These are phyloP conservation scores for Escallonia herrerae DNA, from an alignment of 129 eudicot species.

Conservation along the genomic window DNA sequence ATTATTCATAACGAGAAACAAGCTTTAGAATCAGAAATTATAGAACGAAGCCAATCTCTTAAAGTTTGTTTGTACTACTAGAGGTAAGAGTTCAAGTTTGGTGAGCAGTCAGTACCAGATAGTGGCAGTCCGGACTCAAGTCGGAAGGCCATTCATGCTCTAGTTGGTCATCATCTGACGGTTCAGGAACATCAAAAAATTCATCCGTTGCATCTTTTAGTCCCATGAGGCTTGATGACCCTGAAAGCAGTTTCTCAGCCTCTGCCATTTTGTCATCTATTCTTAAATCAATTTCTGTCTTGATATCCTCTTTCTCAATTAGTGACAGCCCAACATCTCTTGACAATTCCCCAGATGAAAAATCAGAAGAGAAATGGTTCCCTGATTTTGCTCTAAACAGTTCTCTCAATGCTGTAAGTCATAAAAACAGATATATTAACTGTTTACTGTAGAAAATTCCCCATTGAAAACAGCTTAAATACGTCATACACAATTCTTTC, in stretches of 20 bases:
- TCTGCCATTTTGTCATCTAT: slow-evolving; percentile 22
- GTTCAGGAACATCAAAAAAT: slow-evolving; percentile 78
- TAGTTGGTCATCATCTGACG: slow-evolving; percentile 26
- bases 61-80: neutral
- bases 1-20: neutral
- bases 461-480: no score
- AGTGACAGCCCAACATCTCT: slow-evolving; percentile 30
- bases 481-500: neutral
- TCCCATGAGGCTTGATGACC: slow-evolving; percentile 53
- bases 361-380: slow-evolving; percentile 35
- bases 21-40: neutral
- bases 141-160: slow-evolving; percentile 38
- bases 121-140: slow-evolving; percentile 21
- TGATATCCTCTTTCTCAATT: slow-evolving; percentile 36
- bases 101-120: slow-evolving; percentile 20
- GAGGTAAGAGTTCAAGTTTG: neutral
- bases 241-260: slow-evolving; percentile 30
- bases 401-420: slow-evolving; percentile 63
- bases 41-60: neutral
- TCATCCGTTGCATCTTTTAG: slow-evolving; percentile 65
- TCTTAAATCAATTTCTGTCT: slow-evolving; percentile 32
- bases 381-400: slow-evolving; percentile 70
- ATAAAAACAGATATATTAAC: neutral
- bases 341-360: slow-evolving; percentile 33
- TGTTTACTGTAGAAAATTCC: no score